Evolutionary conservation across 2,329 filamentous ascomycete genomes (phyloP).

Genomic region (Paraphoma sp.): DNA sequence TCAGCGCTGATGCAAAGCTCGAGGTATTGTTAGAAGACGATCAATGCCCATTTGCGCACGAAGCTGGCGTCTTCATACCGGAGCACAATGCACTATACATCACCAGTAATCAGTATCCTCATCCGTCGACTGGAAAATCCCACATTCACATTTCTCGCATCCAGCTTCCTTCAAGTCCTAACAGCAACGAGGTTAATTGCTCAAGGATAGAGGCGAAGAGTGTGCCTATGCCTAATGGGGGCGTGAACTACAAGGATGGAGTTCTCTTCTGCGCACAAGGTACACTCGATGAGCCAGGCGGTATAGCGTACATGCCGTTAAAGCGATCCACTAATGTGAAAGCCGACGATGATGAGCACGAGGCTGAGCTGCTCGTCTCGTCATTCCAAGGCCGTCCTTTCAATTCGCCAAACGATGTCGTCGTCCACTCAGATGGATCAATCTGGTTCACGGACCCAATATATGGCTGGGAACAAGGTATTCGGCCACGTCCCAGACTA

Average conservation of each 20-base stretch:
- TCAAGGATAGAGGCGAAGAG: constrained; percentile 10
- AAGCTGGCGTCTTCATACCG: constrained; percentile 51
- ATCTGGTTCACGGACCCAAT: constrained; percentile 57
- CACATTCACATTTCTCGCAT: constrained; percentile 26
- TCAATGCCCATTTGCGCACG: constrained; percentile 72
- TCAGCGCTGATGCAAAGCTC: constrained; percentile 12
- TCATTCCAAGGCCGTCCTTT: constrained; percentile 53
- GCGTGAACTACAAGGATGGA: constrained; percentile 37
- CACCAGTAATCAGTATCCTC: constrained; percentile 45
- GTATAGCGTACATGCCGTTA: constrained; percentile 38
- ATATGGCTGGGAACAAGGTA: constrained; percentile 29
- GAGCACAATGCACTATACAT: constrained; percentile 44
- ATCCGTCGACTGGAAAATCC: constrained; percentile 17
- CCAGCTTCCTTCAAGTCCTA: constrained; percentile 5
- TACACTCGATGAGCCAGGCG: constrained; percentile 31
- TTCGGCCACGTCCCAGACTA: constrained; percentile 28
- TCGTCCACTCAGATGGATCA: constrained; percentile 47
- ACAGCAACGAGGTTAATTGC: constrained; percentile 6
- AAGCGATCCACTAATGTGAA: not conserved
- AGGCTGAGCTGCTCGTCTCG: constrained; percentile 40
- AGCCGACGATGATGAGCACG: constrained; percentile 13
- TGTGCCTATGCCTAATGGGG: constrained; percentile 32
- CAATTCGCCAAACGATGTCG: constrained; percentile 50
- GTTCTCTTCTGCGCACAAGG: constrained; percentile 46
- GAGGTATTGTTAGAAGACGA: constrained; percentile 43